These are phyloP conservation scores for Pythium inflatum DNA, from an alignment of 352 stramenopile genomes.

Conservation along the genomic window DNA sequence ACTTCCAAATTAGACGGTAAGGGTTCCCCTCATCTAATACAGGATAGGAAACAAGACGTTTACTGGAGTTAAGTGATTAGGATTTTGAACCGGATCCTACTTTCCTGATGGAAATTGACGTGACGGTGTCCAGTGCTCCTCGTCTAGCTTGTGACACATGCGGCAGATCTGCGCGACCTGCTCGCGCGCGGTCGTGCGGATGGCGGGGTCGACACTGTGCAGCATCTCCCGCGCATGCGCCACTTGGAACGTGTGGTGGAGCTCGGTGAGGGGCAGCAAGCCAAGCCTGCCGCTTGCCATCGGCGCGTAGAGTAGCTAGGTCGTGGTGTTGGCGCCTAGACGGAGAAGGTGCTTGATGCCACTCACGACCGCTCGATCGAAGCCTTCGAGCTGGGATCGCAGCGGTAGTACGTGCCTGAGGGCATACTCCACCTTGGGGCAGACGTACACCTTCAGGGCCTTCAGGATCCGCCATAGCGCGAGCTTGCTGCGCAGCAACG, in stretches of 20 bases:
- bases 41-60: too few relatives aligned
- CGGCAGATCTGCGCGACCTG: not conserved
- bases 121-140: not conserved
- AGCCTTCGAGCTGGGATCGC: not conserved
- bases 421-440: constrained; percentile 10
- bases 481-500: not conserved
- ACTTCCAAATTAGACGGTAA: too few relatives aligned
- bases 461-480: constrained; percentile 22
- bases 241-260: not conserved
- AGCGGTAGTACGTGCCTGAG: not conserved
- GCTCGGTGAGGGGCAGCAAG: not conserved
- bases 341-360: constrained; percentile 3
- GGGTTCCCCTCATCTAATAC: too few relatives aligned
- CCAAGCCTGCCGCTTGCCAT: not conserved
- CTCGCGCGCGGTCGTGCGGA: not conserved
- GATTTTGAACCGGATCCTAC: too few relatives aligned
- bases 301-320: not conserved
- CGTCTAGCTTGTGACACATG: not conserved
- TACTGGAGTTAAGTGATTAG: too few relatives aligned
- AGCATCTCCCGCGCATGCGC: constrained; percentile 8
- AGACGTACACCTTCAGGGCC: constrained; percentile 18
- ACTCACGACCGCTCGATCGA: not conserved
- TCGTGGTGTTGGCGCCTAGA: not conserved
- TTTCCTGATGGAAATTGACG: too few relatives aligned
- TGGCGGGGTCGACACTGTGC: not conserved